Evolutionary conservation across 2,329 filamentous ascomycete species (phyloP).

Genomic region (Aspergillus sp.): DNA sequence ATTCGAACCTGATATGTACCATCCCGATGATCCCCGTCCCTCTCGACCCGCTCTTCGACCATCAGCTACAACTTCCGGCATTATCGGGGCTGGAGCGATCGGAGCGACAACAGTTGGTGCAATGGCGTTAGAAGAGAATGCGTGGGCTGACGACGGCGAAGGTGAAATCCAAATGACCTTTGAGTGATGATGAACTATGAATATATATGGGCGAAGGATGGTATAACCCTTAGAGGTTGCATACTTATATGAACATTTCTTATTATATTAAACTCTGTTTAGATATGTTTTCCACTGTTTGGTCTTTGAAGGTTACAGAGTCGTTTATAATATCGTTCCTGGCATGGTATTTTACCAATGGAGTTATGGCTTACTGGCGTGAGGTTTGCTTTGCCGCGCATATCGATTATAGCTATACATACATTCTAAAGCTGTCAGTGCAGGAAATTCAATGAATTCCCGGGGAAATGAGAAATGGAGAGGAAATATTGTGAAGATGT

Average conservation of each 20-base stretch:
- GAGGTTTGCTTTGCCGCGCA: neutral
- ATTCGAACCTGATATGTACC: conserved; percentile 13
- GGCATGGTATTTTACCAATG: neutral
- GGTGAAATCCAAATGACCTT: conserved; percentile 80
- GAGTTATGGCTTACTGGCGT: neutral
- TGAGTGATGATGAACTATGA: conserved; percentile 53
- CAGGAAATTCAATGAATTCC: neutral
- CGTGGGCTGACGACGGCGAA: conserved; percentile 73
- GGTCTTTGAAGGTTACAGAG: neutral
- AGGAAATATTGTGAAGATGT: neutral
- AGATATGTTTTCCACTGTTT: neutral
- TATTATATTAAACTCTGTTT: neutral
- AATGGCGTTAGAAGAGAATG: conserved; percentile 52
- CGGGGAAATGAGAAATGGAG: neutral
- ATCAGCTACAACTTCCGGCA: conserved; percentile 31
- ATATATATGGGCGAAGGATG: conserved; percentile 11
- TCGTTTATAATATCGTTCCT: neutral
- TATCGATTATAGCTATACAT: neutral
- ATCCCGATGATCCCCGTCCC: conserved; percentile 12
- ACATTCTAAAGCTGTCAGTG: neutral
- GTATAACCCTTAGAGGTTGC: neutral
- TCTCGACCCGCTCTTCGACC: conserved; percentile 31
- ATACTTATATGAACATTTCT: neutral
- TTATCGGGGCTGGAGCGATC: conserved; percentile 20
- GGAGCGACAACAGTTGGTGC: conserved; percentile 25